Evolutionary conservation across 2,329 filamentous ascomycete genomes (phyloP).

Genomic region (Fusarium sp.): DNA sequence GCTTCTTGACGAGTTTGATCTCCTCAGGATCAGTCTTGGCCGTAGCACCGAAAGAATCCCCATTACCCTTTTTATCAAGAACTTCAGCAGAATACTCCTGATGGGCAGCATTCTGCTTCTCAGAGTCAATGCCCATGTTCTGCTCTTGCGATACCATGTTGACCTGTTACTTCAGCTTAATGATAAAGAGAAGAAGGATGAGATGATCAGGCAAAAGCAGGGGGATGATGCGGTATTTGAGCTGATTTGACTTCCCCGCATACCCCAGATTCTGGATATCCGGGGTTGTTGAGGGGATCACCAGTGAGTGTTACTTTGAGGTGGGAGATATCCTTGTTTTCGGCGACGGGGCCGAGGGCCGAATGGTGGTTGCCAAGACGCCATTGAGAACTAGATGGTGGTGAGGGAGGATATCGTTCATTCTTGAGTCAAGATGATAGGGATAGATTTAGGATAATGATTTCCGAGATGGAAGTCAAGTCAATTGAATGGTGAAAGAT

Average conservation of each 20-base stretch:
- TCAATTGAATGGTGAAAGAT: not conserved
- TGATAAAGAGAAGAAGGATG: not conserved
- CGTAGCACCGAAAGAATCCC: conserved; percentile 41
- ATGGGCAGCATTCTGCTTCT: conserved; percentile 40
- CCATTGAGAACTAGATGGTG: conserved; percentile 6
- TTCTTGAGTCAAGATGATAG: not conserved
- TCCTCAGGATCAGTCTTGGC: conserved; percentile 41
- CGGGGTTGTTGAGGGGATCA: conserved; percentile 37
- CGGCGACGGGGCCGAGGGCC: conserved; percentile 34
- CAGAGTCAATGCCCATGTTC: conserved; percentile 27
- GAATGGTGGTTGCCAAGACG: conserved; percentile 31
- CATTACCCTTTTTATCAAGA: conserved; percentile 36
- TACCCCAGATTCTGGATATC: conserved; percentile 39
- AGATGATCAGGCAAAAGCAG: not conserved
- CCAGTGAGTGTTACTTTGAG: conserved; percentile 11
- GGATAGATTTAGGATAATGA: conserved; percentile 2
- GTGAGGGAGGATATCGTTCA: not conserved
- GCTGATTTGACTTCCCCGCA: conserved; percentile 23
- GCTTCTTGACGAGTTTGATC: conserved; percentile 39
- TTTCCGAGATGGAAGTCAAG: not conserved
- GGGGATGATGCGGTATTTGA: conserved; percentile 37
- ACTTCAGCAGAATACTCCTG: conserved; percentile 38
- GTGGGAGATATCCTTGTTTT: conserved; percentile 16
- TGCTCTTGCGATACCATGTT: conserved; percentile 27
- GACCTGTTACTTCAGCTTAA: not conserved